Evolutionary conservation across 257 asterid genomes (phyloP), one percentile per base, ranked within the genome.

Genomic region (Nicotiana noctiflora): DNA sequence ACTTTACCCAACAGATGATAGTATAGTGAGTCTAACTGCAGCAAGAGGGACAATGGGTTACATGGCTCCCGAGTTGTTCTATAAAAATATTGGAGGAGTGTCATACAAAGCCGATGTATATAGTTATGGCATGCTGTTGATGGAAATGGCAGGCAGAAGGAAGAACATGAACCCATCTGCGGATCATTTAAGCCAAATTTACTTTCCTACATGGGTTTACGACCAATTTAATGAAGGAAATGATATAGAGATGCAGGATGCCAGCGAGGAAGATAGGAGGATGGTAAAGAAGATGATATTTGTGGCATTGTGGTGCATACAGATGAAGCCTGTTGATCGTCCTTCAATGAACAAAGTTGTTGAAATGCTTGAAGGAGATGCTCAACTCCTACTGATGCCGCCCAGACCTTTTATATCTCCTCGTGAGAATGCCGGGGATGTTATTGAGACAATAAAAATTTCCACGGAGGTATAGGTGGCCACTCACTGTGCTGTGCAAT

Each of bases 291-390:
- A 91, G 82, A 87, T 87, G 91, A 81, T 87, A 9, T 31, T 87
- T 19, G 91, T 81, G 27, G 91, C 80, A 4, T n/a, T 91, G 61
- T 89, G 91, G 90, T 91, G 95, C 83, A 91, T 91, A 81, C 95
- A 88, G 46, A 86, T 85, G 77, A 87, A 61, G 79, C 80, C 89
- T 5, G 84, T 63, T 8, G 87, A 88, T 34, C 86, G 92, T 79
- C 93, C 92, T 11, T 62, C 60, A 34, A 88, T 89, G 87, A 87
- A 83, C 57, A 83, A 89, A 83, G 86, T 86, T 40, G 85, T 87
- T n/a, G 84, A 68, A 29, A 89, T 91, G 93, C 93, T 91, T 65
- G 83, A 88, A 86, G 89, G 88, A 51, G 86, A 70, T 37, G 61
- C 29, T 53, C 88, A 84, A 68, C 9, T 23, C 59, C 49, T 86